Evolutionary conservation across 169 alveolate genomes (phyloP), one percentile per base, ranked within the genome.

Genomic region (Toxoplasma gondii): DNA sequence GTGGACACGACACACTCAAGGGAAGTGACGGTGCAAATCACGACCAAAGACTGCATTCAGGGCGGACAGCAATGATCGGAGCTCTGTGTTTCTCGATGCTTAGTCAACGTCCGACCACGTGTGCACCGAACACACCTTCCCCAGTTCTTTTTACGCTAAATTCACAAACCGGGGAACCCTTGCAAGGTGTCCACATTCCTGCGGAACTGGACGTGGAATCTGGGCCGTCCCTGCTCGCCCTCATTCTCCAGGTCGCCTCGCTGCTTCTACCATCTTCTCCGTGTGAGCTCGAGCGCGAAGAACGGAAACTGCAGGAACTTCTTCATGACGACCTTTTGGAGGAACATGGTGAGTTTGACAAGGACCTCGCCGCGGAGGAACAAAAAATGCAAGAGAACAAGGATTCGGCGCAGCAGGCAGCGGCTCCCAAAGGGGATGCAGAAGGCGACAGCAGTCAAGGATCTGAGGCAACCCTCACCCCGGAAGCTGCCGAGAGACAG

Each of bases 261-360:
- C 91, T 69, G 43, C 87, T 93, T 22, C 36, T 93, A 22, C 93
- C 84, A 24, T 44, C 70, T 7, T 93, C 95, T 0, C 95, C 95
- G 39, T 53, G 45, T 41, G 93, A 88, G 86, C 95, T 86, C 49
- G 92, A 87, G 74, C 95, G 69, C 67, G 91, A 93, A 69, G 93
- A 93, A 38, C 93, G 86, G 93, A 83, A 93, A 91, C 91, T 93
- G 44, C 78, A 93, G 93, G 92, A 93, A 44, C 95, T 93, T 70
- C 95, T 93, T 36, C 93, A 81, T 41, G 93, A 93, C 88, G 95
- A 93, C 41, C 88, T 81, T 29, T 88, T 81, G 34, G 92, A 86
- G 16, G 92, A 86, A 45, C 36, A 82, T 34, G 64, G 53, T 34
- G 80, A 64, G 45, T 2, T 41, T 36, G 92, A 80, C 19, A 82